A percentile compares a stretch with the other conserved stretches of the same genome.
Evolutionary conservation across 257 asterid species (phyloP).

Genomic region (Nicotiana otophora): DNA sequence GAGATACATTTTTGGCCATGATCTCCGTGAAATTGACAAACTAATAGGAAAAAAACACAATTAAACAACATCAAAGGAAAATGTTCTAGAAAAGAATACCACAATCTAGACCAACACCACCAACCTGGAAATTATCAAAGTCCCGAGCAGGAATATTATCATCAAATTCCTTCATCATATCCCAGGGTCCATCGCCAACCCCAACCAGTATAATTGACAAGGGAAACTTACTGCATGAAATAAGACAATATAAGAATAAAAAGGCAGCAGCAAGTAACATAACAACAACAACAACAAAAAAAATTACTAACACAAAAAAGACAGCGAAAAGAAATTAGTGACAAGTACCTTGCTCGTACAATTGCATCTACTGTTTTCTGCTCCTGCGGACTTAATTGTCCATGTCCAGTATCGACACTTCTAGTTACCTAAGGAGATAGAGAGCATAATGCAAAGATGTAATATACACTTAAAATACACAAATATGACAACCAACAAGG

Average conservation of each 20-base stretch:
- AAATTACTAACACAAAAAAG: not conserved
- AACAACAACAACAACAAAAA: not conserved
- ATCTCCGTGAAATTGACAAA: conserved; percentile 94
- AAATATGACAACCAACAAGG: not conserved
- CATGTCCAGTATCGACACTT: conserved; percentile 79
- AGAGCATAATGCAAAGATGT: not conserved
- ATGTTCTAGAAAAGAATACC: not conserved
- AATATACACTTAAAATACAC: not conserved
- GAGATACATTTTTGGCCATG: conserved; percentile 69
- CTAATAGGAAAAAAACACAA: conserved; percentile 31
- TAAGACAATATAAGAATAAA: not conserved
- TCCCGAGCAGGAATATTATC: conserved; percentile 94
- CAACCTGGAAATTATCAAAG: conserved; percentile 93
- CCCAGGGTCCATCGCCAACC: conserved; percentile 99
- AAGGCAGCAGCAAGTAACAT: not conserved
- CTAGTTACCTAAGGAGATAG: conserved; percentile 66
- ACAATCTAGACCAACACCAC: not conserved
- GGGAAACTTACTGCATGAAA: conserved; percentile 71
- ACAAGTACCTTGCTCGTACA: conserved; percentile 72
- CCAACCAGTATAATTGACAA: conserved; percentile 89
- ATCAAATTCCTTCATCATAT: conserved; percentile 93
- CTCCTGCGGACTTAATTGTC: conserved; percentile 90
- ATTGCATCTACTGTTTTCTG: conserved; percentile 88
- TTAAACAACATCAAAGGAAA: not conserved
- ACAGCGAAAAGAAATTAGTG: conserved; percentile 5